These are phyloP conservation scores for Hamamelis virginiana DNA, from an alignment of 164 flowering plant species.

Conservation along the genomic window DNA sequence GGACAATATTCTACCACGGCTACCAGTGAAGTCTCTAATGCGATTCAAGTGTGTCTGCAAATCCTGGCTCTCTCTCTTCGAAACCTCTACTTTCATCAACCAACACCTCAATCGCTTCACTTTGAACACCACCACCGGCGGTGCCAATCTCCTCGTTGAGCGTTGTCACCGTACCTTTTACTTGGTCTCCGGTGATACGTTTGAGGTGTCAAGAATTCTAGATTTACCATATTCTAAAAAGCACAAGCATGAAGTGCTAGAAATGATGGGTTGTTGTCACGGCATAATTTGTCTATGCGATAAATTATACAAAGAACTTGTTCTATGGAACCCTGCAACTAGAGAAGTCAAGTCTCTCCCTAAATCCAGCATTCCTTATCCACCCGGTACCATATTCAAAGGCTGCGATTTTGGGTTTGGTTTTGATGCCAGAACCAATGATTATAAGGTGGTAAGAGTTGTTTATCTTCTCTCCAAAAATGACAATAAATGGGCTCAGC, in stretches of 20 bases:
- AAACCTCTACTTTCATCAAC: neutral
- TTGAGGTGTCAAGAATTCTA: neutral
- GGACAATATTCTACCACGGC: neutral
- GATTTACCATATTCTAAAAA: neutral
- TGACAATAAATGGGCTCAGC: too few species aligned
- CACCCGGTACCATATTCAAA: neutral
- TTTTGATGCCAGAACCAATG: neutral
- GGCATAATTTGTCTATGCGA: neutral
- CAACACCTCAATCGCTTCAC: neutral
- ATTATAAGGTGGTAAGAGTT: neutral
- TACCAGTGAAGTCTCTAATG: neutral
- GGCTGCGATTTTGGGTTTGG: neutral
- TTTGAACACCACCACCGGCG: neutral
- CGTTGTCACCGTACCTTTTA: neutral
- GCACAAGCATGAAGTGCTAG: neutral
- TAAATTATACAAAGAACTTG: neutral
- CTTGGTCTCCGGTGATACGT: neutral
- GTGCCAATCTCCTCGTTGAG: neutral
- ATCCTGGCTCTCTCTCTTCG: neutral
- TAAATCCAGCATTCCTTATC: neutral
- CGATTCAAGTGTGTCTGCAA: constrained; percentile 5
- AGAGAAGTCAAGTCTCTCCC: neutral
- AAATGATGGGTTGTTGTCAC: neutral
- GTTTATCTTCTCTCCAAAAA: too few species aligned
- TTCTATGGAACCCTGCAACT: neutral